phyloP scores from a whole-genome alignment of 768 basidiomycete species.

The Leccinellum rugosiceps region DNA sequence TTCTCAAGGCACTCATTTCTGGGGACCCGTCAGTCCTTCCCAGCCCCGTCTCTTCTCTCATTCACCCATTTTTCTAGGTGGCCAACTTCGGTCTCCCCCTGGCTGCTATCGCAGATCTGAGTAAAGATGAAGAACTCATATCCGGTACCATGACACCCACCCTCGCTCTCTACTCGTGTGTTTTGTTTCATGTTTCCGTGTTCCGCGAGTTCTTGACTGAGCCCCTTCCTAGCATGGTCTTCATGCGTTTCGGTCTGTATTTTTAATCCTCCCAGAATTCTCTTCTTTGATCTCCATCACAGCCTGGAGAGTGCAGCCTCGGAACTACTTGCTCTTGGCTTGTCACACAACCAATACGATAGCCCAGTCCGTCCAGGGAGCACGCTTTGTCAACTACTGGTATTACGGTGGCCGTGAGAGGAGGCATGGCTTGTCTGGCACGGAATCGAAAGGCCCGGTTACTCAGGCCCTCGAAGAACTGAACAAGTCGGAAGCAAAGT shows the following conservation, averaged over 20 bases:
- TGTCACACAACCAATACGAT: constrained; percentile 91
- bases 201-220: constrained; percentile 9
- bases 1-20: constrained; percentile 86
- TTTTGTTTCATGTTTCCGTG: constrained; percentile 40
- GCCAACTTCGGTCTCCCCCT: constrained; percentile 99
- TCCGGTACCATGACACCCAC: constrained; percentile 97
- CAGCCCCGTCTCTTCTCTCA: constrained; percentile 1
- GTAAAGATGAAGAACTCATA: constrained; percentile 94
- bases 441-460: constrained; percentile 40
- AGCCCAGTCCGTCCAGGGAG: constrained; percentile 81
- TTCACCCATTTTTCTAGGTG: constrained; percentile 48
- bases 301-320: constrained; percentile 95
- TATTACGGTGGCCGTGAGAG: constrained; percentile 82
- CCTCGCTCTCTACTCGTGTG: constrained; percentile 88
- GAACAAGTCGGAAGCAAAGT: constrained; percentile 32
- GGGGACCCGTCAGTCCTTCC: constrained; percentile 79
- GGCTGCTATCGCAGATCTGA: constrained; percentile 87
- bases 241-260: constrained; percentile 86
- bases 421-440: constrained; percentile 43
- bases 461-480: constrained; percentile 47
- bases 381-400: constrained; percentile 89
- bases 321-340: constrained; percentile 93
- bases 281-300: constrained; percentile 4
- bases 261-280: neutral
- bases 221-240: constrained; percentile 54